Conservation (phyloP, 495 filamentous ascomycete species). For the Cudoniella acicularis region DNA sequence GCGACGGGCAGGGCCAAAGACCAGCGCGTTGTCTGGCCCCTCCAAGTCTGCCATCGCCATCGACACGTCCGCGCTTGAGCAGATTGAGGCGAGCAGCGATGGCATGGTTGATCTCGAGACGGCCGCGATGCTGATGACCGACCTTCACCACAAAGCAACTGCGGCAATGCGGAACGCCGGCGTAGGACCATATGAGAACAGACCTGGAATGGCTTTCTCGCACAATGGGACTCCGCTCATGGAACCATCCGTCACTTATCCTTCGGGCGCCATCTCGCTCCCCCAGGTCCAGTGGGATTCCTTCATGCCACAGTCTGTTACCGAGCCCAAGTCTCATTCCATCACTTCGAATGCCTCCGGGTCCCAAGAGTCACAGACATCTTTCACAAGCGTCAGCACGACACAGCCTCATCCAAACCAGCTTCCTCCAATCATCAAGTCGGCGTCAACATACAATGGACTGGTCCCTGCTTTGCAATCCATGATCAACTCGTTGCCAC, state of each 20-base stretch:
- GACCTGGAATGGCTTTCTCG: constrained; percentile 68
- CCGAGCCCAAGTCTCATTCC: constrained; percentile 65
- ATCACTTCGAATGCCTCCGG: constrained; percentile 57
- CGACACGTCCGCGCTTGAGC: constrained; percentile 86
- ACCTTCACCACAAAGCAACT: constrained; percentile 95
- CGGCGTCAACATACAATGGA: constrained; percentile 55
- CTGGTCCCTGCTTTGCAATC: constrained; percentile 60
- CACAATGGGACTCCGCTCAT: constrained; percentile 63
- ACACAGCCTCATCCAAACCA: constrained; percentile 53
- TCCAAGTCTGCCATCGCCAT: constrained; percentile 79
- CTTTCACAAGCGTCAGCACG: constrained; percentile 52
- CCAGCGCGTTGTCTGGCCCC: constrained; percentile 53
- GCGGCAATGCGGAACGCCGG: constrained; percentile 64
- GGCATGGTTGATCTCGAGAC: constrained; percentile 97
- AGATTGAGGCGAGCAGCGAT: constrained; percentile 91
- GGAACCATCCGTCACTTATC: constrained; percentile 68
- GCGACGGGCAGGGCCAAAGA: constrained; percentile 56
- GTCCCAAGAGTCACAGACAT: constrained; percentile 63
- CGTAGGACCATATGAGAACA: constrained; percentile 59
- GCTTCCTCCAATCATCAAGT: constrained; percentile 64
- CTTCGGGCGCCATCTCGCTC: constrained; percentile 71
- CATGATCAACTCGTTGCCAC: constrained; percentile 64
- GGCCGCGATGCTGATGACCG: constrained; percentile 97
- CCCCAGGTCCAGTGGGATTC: constrained; percentile 90
- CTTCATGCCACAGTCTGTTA: constrained; percentile 61